phyloP scores from a whole-genome alignment of 495 filamentous ascomycete species.

The Bathelium albidoporum region DNA sequence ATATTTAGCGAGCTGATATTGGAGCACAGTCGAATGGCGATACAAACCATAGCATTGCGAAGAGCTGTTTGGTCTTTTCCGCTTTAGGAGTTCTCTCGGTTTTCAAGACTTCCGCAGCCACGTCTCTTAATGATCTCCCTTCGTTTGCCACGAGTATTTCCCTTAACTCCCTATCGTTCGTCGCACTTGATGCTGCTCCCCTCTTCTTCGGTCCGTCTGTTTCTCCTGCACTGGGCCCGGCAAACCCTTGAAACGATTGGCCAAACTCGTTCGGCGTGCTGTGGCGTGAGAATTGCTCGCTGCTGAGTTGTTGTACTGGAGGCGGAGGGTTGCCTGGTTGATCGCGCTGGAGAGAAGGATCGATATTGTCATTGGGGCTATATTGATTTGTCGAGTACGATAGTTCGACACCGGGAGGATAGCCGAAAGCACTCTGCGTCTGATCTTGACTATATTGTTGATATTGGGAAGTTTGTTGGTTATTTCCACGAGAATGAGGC shows the following conservation, averaged over 20 bases:
- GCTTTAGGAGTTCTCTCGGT: constrained; percentile 71
- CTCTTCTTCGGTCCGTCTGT: constrained; percentile 56
- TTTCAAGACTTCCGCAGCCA: constrained; percentile 68
- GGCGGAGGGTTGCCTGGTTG: not conserved
- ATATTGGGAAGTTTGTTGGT: not conserved
- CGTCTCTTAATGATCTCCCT: constrained; percentile 63
- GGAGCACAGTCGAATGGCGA: not conserved
- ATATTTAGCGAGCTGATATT: constrained; percentile 4
- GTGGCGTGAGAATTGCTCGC: not conserved
- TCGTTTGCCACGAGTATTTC: constrained; percentile 70
- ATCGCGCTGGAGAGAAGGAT: not conserved
- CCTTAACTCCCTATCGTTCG: constrained; percentile 85
- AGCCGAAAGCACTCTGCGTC: not conserved
- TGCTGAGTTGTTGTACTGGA: not conserved
- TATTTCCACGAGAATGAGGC: not conserved
- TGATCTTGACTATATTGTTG: constrained; percentile 10
- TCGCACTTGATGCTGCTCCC: constrained; percentile 59
- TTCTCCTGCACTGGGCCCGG: constrained; percentile 31
- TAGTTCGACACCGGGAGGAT: not conserved
- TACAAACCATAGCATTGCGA: constrained; percentile 91
- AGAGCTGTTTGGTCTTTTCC: constrained; percentile 91
- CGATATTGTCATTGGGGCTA: not conserved
- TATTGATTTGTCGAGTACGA: not conserved
- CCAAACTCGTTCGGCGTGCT: not conserved
- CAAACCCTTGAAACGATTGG: not conserved